Conservation (phyloP, 257 asterid genomes). For the Galeopsis tetrahit region DNA sequence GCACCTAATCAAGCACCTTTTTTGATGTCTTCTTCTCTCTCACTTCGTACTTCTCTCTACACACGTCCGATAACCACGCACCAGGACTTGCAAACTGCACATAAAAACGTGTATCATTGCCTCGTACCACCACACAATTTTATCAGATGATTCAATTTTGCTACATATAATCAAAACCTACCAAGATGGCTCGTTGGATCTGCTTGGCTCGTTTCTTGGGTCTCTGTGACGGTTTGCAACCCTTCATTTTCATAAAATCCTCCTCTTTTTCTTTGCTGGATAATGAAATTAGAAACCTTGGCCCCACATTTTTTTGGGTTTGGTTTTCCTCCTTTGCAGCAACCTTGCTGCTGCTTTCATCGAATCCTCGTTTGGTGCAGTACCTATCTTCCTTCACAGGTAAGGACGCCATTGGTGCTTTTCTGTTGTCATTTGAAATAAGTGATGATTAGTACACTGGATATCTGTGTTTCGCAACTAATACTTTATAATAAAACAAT, state of each 20-base stretch:
- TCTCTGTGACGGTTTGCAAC: conserved; percentile 82
- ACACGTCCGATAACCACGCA: conserved; percentile 69
- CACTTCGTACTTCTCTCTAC: conserved; percentile 75
- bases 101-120: not conserved
- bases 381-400: conserved; percentile 80
- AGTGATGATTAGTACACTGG: conserved; percentile 1
- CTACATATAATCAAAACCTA: conserved; percentile 29
- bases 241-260: conserved; percentile 76
- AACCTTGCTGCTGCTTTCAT: conserved; percentile 44
- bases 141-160: not conserved
- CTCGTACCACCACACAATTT: not conserved
- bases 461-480: not conserved
- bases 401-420: conserved; percentile 52
- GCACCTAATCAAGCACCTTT: conserved; percentile 42
- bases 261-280: conserved; percentile 81
- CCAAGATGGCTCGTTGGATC: conserved; percentile 62
- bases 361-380: conserved; percentile 68
- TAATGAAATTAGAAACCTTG: conserved; percentile 58
- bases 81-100: conserved; percentile 60
- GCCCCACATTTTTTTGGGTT: conserved; percentile 60
- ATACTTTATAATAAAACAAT: too few relatives aligned
- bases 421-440: conserved; percentile 43
- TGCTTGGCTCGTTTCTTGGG: conserved; percentile 75
- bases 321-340: conserved; percentile 50
- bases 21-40: conserved; percentile 69